Conservation (phyloP, 2,329 filamentous ascomycete species). For the Fusarium begoniae region DNA sequence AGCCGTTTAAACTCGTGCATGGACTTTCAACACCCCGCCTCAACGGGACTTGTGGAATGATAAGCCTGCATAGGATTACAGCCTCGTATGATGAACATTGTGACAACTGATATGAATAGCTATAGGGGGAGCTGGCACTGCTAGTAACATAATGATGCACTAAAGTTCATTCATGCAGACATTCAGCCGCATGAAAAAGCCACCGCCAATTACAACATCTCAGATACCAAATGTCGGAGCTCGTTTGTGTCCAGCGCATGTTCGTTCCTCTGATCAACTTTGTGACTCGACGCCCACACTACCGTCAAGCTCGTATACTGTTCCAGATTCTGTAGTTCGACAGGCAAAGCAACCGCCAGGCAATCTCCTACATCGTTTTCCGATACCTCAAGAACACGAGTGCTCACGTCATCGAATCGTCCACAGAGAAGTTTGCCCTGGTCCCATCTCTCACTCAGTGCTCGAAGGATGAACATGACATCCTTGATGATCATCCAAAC, state of each 20-base stretch:
- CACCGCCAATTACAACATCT: neutral
- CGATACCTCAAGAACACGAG: neutral
- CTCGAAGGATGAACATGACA: neutral
- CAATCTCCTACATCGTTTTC: rapidly evolving
- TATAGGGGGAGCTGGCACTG: rapidly evolving
- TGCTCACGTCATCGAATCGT: neutral
- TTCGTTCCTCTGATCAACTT: neutral
- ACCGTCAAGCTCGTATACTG: constrained; percentile 7
- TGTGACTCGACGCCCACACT: neutral
- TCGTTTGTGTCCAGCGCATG: neutral
- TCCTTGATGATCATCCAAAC: constrained; percentile 9
- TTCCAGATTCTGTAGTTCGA: neutral
- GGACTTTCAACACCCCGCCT: too few relatives aligned
- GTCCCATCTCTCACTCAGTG: constrained; percentile 6
- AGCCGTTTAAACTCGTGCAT: too few relatives aligned
- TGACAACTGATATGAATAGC: too few relatives aligned
- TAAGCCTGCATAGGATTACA: too few relatives aligned
- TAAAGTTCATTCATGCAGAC: too few relatives aligned
- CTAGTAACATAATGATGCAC: too few relatives aligned
- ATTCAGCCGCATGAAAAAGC: too few relatives aligned
- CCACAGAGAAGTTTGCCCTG: neutral
- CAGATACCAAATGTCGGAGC: neutral
- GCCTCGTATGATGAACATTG: too few relatives aligned
- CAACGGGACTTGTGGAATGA: too few relatives aligned
- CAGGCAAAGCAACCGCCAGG: neutral